Evolutionary conservation across 345 rosid species (phyloP), one percentile per base, ranked within the genome.

Genomic region (Dovyalis caffra): DNA sequence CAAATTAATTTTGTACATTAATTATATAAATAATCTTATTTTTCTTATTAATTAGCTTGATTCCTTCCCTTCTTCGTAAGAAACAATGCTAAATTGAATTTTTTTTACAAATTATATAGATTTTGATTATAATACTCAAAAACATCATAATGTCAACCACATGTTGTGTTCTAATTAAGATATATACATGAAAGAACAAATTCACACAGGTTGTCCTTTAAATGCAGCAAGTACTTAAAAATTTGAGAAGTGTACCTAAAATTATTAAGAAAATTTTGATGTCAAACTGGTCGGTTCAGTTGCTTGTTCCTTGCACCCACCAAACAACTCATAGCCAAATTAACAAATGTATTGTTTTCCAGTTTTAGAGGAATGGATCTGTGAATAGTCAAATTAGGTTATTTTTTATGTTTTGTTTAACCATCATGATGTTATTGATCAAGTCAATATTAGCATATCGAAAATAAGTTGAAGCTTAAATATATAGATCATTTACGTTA

Each of bases 11-110:
- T 1, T 8, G 38, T 8, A 10, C 38, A 35, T 35, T 35, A 0
- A 6, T 0, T 57, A 20, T 57, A 57, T 23, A 57, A 57, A 5
- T 7, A 8, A 35, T 8, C 25, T 10, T 43, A 20, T 40, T 43
- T 34, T 47, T 43, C 15, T 68, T 56, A 45, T 11, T 15, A 25
- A 6, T 4, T 56, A 60, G 66, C 74, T 71, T 15, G 53, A 35
- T 58, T 71, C 56, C 8, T 32, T 58, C 66, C 66, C 74, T 25
- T 25, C 15, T 37, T 8, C 34, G 3, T 38, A 58, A 57, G 51
- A 71, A 57, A 71, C 66, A 23, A 35, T 23, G 65, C 51, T 25
- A n/a, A n/a, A n/a, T n/a, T n/a, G n/a, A n/a, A n/a, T n/a, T n/a
- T n/a, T n/a, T n/a, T n/a, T n/a, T n/a, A n/a, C n/a, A n/a, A n/a